Conservation (phyloP, 192 early-diverging fungal genomes). For the Gigaspora rosea region DNA sequence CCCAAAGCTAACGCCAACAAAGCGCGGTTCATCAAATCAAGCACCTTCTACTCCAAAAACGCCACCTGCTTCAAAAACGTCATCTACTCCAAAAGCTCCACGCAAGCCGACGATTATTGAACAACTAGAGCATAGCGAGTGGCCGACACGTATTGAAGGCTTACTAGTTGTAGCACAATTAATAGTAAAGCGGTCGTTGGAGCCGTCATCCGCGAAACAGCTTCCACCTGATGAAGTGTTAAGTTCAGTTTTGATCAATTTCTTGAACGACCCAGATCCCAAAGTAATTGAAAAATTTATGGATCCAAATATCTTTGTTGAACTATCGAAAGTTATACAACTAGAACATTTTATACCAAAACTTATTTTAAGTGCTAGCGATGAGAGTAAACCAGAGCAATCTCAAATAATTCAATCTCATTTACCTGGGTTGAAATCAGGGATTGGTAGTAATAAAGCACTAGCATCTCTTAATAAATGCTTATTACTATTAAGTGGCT, state of each 20-base stretch:
- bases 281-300: constrained; percentile 22
- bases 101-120: constrained; percentile 19
- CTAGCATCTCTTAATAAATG: constrained; percentile 15
- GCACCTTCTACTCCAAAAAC: background rate
- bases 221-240: constrained; percentile 29
- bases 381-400: constrained; percentile 19
- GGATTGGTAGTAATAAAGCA: constrained; percentile 8
- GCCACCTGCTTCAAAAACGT: background rate
- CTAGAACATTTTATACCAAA: constrained; percentile 19
- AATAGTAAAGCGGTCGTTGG: constrained; percentile 14
- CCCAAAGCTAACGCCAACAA: background rate
- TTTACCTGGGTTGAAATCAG: constrained; percentile 9
- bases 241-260: background rate
- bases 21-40: background rate
- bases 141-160: constrained; percentile 7
- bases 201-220: background rate
- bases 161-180: background rate
- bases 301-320: constrained; percentile 2
- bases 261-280: constrained; percentile 15
- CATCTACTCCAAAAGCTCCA: background rate
- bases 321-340: background rate
- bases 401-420: background rate
- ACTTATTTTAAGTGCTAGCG: constrained; percentile 3
- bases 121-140: constrained; percentile 22
- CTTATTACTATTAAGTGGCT: background rate